Evolutionary conservation across 148 eudicot species (phyloP).

Genomic region (Rhododendron molle): DNA sequence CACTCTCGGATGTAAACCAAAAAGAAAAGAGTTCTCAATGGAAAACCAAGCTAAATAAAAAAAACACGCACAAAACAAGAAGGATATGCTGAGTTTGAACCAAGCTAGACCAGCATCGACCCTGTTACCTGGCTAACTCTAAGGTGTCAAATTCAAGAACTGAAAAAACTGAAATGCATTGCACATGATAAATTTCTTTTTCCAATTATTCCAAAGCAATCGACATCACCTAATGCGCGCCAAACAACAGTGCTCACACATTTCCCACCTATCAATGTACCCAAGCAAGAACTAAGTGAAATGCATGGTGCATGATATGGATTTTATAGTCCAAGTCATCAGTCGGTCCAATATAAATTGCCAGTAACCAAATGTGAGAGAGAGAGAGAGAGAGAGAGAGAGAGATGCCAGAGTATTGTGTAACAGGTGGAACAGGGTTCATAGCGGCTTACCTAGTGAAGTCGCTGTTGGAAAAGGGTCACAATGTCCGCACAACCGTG

Average conservation of each 20-base stretch:
- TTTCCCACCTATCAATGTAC: not conserved
- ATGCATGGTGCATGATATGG: not conserved
- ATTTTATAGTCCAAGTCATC: not conserved
- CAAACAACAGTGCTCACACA: slow-evolving; percentile 3
- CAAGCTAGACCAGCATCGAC: not conserved
- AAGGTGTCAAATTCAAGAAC: not conserved
- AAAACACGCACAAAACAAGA: not conserved
- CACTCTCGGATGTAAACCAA: not conserved
- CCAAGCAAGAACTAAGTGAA: not conserved
- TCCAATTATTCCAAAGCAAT: not conserved
- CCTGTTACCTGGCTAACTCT: not conserved
- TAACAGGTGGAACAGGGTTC: slow-evolving; percentile 93
- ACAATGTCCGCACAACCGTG: slow-evolving; percentile 71
- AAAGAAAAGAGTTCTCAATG: not conserved
- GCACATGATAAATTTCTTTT: not conserved
- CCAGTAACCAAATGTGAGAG: slow-evolving; percentile 1
- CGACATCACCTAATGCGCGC: not conserved
- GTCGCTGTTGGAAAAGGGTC: slow-evolving; percentile 59
- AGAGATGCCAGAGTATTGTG: slow-evolving; percentile 75
- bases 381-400: slow-evolving; percentile 12
- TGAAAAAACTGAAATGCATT: not conserved
- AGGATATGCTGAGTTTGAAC: not conserved
- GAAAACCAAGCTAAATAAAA: not conserved
- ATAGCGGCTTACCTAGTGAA: slow-evolving; percentile 77
- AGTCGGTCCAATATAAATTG: not conserved